Evolutionary conservation across 2,329 filamentous ascomycete genomes (phyloP), one percentile per base, ranked within the genome.

Genomic region (Diaporthe nobilis): DNA sequence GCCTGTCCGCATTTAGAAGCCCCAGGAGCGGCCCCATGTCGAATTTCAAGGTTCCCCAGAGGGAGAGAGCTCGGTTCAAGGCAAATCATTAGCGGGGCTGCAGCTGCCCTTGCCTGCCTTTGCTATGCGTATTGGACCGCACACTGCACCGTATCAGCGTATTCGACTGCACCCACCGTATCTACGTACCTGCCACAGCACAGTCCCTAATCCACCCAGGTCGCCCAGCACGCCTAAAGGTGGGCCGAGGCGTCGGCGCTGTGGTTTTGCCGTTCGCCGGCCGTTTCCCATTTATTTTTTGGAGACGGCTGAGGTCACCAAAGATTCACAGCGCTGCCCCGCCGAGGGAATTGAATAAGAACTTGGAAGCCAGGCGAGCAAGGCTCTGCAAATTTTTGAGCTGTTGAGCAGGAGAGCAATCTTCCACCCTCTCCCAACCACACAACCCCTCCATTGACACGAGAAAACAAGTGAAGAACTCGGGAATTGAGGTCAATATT

Each of bases 311-410:
- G 44, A 68, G 44, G 63, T 68, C 65, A 68, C 63, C 63, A 68
- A 25, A 42, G 44, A 15, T 47, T 25, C 28, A 12, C 20, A 22
- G 20, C n/a, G 31, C 17, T 63, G 44, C 61, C 71, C 71, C 74
- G 53, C 68, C 47, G 39, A 47, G 22, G 42, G 39, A 68, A 47
- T 20, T 31, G 39, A 39, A 53, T 34, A 60, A 53, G 57, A 55
- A 47, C 75, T 71, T 71, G 75, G 65, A 74, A 76, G 58, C 44
- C 53, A 44, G 75, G 49, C 39, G 71, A 61, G 7, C 47, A 53
- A 51, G 53, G 58, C 58, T 65, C 71, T 74, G 71, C 75, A 76
- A 75, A 76, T 31, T 74, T 76, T 73, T 74, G 75, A 71, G 71
- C 49, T 65, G 71, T 67, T 47, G 37, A 39, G 63, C 57, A 60